phyloP scores from a whole-genome alignment of 257 asterid species.

The Dorcoceras hygrometricum region DNA sequence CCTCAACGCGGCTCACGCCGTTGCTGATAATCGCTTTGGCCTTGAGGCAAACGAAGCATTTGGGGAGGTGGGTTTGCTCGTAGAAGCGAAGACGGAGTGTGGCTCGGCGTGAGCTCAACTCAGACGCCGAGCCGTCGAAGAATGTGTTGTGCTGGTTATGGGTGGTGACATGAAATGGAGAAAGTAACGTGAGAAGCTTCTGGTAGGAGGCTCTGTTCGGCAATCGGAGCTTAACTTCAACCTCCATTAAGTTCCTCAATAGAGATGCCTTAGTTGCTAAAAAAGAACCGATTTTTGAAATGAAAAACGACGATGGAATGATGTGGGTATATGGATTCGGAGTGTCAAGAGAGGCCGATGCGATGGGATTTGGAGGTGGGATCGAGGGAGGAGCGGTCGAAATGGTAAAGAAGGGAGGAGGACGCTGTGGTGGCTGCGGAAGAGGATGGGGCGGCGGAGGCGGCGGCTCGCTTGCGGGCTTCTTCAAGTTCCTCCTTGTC shows the following conservation, averaged over 20 bases:
- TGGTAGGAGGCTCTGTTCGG: constrained; percentile 52
- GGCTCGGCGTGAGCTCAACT: constrained; percentile 61
- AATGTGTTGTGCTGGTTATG: constrained; percentile 85
- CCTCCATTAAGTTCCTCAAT: constrained; percentile 48
- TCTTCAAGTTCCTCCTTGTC: constrained; percentile 91
- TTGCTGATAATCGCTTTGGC: constrained; percentile 69
- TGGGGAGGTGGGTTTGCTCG: constrained; percentile 49
- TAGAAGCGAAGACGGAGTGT: constrained; percentile 85
- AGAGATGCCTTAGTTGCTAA: constrained; percentile 27
- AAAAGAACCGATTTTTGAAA: background rate
- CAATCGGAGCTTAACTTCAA: constrained; percentile 83
- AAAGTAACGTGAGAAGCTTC: constrained; percentile 52
- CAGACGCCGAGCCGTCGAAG: constrained; percentile 68
- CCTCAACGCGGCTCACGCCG: constrained; percentile 90
- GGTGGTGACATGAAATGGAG: constrained; percentile 50
- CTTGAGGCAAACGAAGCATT: constrained; percentile 69
- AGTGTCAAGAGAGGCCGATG: constrained; percentile 56
- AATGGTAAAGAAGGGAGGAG: constrained; percentile 75
- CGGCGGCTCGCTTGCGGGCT: constrained; percentile 63
- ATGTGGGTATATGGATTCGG: background rate
- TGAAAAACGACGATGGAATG: background rate
- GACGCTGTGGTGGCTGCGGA: constrained; percentile 30
- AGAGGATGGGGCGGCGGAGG: constrained; percentile 43
- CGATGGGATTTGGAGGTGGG: constrained; percentile 74
- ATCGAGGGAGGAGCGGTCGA: constrained; percentile 62